A percentile compares a stretch with the other conserved stretches of the same genome.
phyloP scores from a whole-genome alignment of 1,284 basidiomycete genomes.

The Trichosporon sp. region DNA sequence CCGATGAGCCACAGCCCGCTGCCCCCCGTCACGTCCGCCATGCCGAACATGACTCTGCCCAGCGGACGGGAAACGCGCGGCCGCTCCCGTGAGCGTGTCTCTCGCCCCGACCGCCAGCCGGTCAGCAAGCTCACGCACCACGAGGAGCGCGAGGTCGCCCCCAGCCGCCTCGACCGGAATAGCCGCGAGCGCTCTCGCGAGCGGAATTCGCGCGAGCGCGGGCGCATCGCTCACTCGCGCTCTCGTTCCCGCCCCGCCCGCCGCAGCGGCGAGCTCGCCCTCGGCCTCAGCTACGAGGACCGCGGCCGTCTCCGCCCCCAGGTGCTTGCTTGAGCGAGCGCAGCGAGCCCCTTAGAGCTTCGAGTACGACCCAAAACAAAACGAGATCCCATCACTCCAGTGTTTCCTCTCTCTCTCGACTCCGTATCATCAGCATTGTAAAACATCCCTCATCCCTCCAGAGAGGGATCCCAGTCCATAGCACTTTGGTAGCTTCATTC shows the following conservation, averaged over 20 bases:
- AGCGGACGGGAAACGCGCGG: slow-evolving; percentile 35
- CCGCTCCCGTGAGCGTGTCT: slow-evolving; percentile 42
- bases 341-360: too few species aligned
- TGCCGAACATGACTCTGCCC: slow-evolving; percentile 1
- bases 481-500: slow-evolving; percentile 8
- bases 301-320: slow-evolving; percentile 25
- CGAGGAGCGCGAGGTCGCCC: slow-evolving; percentile 49
- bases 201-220: slow-evolving; percentile 29
- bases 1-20: slow-evolving; percentile 18
- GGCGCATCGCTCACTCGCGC: slow-evolving; percentile 23
- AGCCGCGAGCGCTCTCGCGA: slow-evolving; percentile 30
- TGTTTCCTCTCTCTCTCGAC: too few species aligned
- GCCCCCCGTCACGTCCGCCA: slow-evolving; percentile 25
- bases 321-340: slow-evolving; percentile 19
- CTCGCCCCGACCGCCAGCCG: slow-evolving; percentile 32
- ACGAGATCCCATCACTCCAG: slow-evolving; percentile 2
- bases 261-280: slow-evolving; percentile 22
- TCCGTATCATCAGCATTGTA: slow-evolving; percentile 13
- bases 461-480: neutral
- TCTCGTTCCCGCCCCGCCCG: slow-evolving; percentile 21
- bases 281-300: slow-evolving; percentile 26
- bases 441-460: neutral
- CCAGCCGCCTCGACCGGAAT: slow-evolving; percentile 31
- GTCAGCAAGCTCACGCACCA: slow-evolving; percentile 38
- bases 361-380: too few species aligned